phyloP scores from a whole-genome alignment of 164 flowering plant genomes.

The Liquidambar formosana region DNA sequence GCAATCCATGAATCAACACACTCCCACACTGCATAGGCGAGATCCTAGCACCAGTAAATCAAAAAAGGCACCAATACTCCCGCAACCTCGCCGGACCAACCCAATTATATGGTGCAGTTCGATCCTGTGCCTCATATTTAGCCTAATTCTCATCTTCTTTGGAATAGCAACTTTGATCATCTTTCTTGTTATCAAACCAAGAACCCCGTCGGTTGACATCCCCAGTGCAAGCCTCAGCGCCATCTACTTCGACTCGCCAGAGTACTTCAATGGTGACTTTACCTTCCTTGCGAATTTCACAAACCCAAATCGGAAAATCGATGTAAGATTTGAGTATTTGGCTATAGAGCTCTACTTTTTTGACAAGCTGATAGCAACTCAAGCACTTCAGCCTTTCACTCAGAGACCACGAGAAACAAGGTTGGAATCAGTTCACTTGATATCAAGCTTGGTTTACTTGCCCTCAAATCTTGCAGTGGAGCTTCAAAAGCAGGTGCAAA shows the following conservation, averaged over 20 bases:
- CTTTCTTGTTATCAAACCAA: slow-evolving; percentile 59
- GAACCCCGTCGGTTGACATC: slow-evolving; percentile 52
- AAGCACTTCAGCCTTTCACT: slow-evolving; percentile 53
- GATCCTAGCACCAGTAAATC: slow-evolving; percentile 11
- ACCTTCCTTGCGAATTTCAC: slow-evolving; percentile 70
- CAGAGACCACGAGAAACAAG: slow-evolving; percentile 47
- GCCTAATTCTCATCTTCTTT: slow-evolving; percentile 61
- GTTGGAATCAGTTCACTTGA: slow-evolving; percentile 49
- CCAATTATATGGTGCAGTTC: slow-evolving; percentile 61
- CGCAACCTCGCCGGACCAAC: slow-evolving; percentile 54
- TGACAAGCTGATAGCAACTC: slow-evolving; percentile 56
- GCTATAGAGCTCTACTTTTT: slow-evolving; percentile 58
- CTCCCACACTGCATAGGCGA: slow-evolving; percentile 1
- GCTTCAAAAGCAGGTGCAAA: slow-evolving; percentile 60
- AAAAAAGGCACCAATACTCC: slow-evolving; percentile 29
- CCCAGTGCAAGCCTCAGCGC: slow-evolving; percentile 55
- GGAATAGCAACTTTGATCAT: slow-evolving; percentile 59
- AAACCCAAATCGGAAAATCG: slow-evolving; percentile 68
- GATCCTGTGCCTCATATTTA: slow-evolving; percentile 55
- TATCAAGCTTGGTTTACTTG: slow-evolving; percentile 69
- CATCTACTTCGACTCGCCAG: slow-evolving; percentile 72
- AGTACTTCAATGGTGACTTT: slow-evolving; percentile 64
- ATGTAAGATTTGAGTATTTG: slow-evolving; percentile 51
- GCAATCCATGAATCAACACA: slow-evolving; percentile 18
- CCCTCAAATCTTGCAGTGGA: slow-evolving; percentile 46